These are phyloP conservation scores for Cudoniella acicularis DNA, from an alignment of 495 filamentous ascomycete genomes.

Conservation along the genomic window DNA sequence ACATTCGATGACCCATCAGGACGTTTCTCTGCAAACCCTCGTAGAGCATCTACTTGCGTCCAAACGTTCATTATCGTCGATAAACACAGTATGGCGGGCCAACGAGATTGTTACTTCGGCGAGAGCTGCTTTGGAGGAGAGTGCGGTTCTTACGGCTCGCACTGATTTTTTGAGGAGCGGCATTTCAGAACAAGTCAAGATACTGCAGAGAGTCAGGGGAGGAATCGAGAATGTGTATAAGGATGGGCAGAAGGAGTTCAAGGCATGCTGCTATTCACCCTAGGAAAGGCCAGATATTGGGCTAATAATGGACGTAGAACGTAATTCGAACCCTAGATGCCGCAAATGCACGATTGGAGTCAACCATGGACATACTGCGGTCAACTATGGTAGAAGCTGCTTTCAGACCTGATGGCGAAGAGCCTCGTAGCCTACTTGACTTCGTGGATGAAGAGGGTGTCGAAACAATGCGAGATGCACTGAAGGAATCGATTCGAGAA, in stretches of 20 bases:
- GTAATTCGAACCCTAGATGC: conserved; percentile 69
- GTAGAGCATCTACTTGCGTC: conserved; percentile 80
- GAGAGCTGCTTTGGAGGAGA: conserved; percentile 72
- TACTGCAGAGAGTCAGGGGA: conserved; percentile 63
- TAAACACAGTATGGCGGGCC: conserved; percentile 78
- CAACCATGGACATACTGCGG: conserved; percentile 66
- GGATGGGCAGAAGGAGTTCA: conserved; percentile 45
- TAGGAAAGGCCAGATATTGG: not conserved
- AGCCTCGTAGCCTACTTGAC: conserved; percentile 71
- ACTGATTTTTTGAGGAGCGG: conserved; percentile 71
- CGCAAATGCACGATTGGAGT: conserved; percentile 65
- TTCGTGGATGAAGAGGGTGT: conserved; percentile 85
- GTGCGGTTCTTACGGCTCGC: conserved; percentile 71
- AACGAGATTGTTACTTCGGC: conserved; percentile 80
- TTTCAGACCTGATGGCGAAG: conserved; percentile 66
- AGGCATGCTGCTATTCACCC: conserved; percentile 17
- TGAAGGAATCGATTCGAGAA: conserved; percentile 64
- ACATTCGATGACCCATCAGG: conserved; percentile 12
- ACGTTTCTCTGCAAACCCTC: conserved; percentile 62
- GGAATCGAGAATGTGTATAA: conserved; percentile 52
- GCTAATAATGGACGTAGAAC: conserved; percentile 30
- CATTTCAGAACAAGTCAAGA: conserved; percentile 66
- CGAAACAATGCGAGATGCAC: conserved; percentile 57
- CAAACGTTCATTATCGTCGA: conserved; percentile 87
- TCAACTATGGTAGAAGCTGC: conserved; percentile 69